A percentile compares a stretch with the other conserved stretches of the same genome.
phyloP scores from a whole-genome alignment of 2,329 filamentous ascomycete genomes.

The Fusarium agapanthi region DNA sequence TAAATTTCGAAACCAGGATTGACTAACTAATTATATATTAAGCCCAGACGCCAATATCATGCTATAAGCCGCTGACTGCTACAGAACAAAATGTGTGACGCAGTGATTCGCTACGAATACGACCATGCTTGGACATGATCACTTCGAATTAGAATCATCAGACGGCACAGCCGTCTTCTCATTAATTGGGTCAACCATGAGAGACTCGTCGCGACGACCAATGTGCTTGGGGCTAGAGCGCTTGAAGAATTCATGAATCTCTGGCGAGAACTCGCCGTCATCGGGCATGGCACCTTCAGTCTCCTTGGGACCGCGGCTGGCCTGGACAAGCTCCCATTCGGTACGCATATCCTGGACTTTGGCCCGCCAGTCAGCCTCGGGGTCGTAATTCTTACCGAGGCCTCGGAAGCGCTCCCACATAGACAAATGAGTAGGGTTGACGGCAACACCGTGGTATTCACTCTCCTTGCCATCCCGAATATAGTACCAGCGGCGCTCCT shows the following conservation, averaged over 20 bases:
- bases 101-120: not conserved
- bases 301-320: slow-evolving; percentile 58
- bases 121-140: not conserved
- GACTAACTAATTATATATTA: slow-evolving; percentile 2
- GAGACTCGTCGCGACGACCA: slow-evolving; percentile 28
- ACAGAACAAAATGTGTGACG: not conserved
- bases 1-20: not conserved
- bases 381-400: slow-evolving; percentile 82
- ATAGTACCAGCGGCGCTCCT: slow-evolving; percentile 92
- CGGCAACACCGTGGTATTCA: slow-evolving; percentile 92
- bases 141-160: slow-evolving; percentile 31
- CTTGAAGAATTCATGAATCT: slow-evolving; percentile 65
- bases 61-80: slow-evolving; percentile 24
- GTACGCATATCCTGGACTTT: slow-evolving; percentile 84
- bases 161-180: slow-evolving; percentile 43
- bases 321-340: slow-evolving; percentile 67
- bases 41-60: slow-evolving; percentile 38
- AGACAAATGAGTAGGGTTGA: slow-evolving; percentile 88
- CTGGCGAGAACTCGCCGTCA: slow-evolving; percentile 60
- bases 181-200: slow-evolving; percentile 39
- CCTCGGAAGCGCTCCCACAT: slow-evolving; percentile 86
- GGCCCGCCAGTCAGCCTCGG: slow-evolving; percentile 81
- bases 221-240: slow-evolving; percentile 48
- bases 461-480: slow-evolving; percentile 79
- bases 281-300: slow-evolving; percentile 53